A percentile compares a stretch with the other conserved stretches of the same genome.
Conservation (phyloP, 768 basidiomycete species). For the Chalciporus piperatus region DNA sequence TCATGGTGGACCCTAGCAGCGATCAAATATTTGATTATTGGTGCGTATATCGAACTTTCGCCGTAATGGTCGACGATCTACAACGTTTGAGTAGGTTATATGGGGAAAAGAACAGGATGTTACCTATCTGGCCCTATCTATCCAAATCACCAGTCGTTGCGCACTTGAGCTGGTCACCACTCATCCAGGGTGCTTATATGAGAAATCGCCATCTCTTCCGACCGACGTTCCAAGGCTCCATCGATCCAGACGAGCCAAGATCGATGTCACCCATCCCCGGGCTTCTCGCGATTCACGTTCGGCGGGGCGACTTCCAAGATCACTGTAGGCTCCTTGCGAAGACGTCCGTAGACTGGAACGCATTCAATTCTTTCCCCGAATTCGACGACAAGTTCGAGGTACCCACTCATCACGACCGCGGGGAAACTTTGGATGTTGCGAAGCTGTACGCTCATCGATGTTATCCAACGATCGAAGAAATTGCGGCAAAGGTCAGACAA, state of each 20-base stretch:
- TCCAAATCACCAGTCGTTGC: conserved; percentile 33
- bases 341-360: conserved; percentile 37
- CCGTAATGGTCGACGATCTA: not conserved
- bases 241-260: not conserved
- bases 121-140: conserved; percentile 36
- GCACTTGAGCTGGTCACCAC: conserved; percentile 38
- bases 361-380: conserved; percentile 44
- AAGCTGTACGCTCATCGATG: conserved; percentile 37
- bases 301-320: conserved; percentile 46
- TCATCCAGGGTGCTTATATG: conserved; percentile 33
- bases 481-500: conserved; percentile 38
- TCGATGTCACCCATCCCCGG: conserved; percentile 31
- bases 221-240: not conserved
- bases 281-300: conserved; percentile 49
- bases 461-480: conserved; percentile 42
- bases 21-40: conserved; percentile 35
- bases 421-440: conserved; percentile 12
- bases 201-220: conserved; percentile 30
- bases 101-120: conserved; percentile 30
- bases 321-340: conserved; percentile 43
- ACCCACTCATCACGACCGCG: conserved; percentile 24
- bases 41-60: conserved; percentile 21
- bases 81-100: conserved; percentile 27
- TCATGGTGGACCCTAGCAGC: conserved; percentile 31
- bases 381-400: conserved; percentile 37